phyloP scores from a whole-genome alignment of 2,329 filamentous ascomycete species.

The Daldinia eschscholtzii region DNA sequence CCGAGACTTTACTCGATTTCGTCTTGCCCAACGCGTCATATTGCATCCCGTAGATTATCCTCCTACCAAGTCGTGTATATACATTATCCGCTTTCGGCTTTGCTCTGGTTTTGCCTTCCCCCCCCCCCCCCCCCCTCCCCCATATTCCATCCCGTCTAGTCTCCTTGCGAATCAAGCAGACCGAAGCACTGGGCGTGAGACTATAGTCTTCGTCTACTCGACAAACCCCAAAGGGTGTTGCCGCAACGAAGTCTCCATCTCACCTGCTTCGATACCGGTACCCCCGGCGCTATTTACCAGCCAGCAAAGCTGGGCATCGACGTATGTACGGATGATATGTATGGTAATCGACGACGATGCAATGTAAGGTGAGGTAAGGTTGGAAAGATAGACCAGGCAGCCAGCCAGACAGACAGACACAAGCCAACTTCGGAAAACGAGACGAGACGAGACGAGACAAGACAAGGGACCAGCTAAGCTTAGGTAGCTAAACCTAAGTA shows the following conservation, averaged over 20 bases:
- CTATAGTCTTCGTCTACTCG: conserved; percentile 1
- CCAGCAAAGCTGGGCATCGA: conserved; percentile 5
- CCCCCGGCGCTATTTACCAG: not conserved
- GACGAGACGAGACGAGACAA: not conserved
- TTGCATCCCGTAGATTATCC: not conserved
- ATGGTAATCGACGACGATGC: not conserved
- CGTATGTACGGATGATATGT: not conserved
- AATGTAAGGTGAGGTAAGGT: not conserved
- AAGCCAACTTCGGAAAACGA: too few relatives aligned
- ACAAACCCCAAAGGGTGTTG: conserved; percentile 2
- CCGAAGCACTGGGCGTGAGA: conserved; percentile 2
- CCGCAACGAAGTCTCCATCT: not conserved
- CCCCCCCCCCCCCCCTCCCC: too few relatives aligned
- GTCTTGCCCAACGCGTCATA: not conserved
- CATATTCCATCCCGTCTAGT: too few relatives aligned
- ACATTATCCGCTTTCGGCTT: not conserved
- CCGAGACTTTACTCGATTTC: not conserved
- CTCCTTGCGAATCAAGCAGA: not conserved
- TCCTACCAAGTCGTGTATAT: not conserved
- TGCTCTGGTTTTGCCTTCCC: not conserved
- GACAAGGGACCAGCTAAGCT: not conserved
- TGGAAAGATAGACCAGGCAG: not conserved
- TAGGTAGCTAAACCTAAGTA: too few relatives aligned
- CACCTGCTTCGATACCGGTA: not conserved
- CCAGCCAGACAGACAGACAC: not conserved